These are phyloP conservation scores for Sinapis alba DNA, from an alignment of 441 rosid species.

Conservation along the genomic window DNA sequence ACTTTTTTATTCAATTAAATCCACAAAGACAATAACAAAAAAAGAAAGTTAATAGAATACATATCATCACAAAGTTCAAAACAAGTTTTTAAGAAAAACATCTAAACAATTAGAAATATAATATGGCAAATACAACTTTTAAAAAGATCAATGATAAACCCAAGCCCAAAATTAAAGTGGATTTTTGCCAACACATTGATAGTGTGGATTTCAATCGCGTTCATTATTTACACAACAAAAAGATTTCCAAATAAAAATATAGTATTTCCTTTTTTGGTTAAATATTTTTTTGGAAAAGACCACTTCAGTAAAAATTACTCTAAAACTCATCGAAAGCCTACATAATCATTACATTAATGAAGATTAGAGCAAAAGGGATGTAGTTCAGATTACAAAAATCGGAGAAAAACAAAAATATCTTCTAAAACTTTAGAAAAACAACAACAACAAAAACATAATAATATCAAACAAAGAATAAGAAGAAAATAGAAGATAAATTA, in stretches of 20 bases:
- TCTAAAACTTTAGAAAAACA: neutral
- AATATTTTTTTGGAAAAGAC: too few species aligned
- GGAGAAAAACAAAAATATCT: neutral
- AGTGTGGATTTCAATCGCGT: neutral
- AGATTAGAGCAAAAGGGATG: neutral
- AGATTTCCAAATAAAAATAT: too few species aligned
- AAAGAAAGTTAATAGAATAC: neutral
- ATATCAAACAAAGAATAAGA: neutral
- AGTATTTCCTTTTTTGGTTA: too few species aligned
- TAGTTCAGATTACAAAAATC: neutral
- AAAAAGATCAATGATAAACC: neutral
- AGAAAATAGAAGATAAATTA: neutral
- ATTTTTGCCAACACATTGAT: neutral
- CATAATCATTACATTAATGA: neutral
- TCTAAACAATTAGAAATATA: neutral
- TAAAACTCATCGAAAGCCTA: neutral
- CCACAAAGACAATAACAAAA: neutral
- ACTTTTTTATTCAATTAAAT: neutral
- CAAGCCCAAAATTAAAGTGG: neutral
- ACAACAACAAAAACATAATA: neutral
- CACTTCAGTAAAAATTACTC: neutral
- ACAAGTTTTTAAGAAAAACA: neutral
- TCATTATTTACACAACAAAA: neutral
- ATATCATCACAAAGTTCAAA: neutral
- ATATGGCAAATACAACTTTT: neutral